phyloP scores from a whole-genome alignment of 1,284 basidiomycete genomes.

The Rhizoctonia solani region DNA sequence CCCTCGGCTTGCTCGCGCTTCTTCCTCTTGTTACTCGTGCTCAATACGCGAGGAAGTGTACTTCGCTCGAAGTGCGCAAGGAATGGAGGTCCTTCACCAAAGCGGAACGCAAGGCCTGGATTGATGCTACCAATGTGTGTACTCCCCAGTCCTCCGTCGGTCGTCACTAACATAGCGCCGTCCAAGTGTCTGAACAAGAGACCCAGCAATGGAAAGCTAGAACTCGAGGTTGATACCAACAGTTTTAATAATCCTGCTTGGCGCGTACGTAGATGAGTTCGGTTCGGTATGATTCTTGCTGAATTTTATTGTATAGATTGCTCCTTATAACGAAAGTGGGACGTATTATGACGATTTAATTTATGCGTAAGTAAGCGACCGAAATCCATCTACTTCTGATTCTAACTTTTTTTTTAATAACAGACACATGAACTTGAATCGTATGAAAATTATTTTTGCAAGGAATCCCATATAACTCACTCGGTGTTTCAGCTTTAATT shows the following conservation, averaged over 20 bases:
- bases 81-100: background rate
- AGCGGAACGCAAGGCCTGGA: slow-evolving; percentile 8
- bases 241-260: background rate
- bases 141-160: background rate
- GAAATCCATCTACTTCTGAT: background rate
- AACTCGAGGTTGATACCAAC: background rate
- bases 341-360: background rate
- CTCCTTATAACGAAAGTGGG: background rate
- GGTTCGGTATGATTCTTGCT: background rate
- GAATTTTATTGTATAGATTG: background rate
- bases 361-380: slow-evolving; percentile 10
- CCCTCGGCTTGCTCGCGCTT: background rate
- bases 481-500: background rate
- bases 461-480: background rate
- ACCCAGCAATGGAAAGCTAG: slow-evolving; percentile 3
- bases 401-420: background rate
- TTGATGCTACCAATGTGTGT: background rate
- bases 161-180: background rate
- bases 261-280: background rate
- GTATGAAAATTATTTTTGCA: background rate
- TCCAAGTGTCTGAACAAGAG: slow-evolving; percentile 13
- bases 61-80: background rate
- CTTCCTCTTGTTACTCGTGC: background rate
- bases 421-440: slow-evolving; percentile 7
- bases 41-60: background rate